phyloP scores from a whole-genome alignment of 331 rosid species.

The Acacia pycnantha region DNA sequence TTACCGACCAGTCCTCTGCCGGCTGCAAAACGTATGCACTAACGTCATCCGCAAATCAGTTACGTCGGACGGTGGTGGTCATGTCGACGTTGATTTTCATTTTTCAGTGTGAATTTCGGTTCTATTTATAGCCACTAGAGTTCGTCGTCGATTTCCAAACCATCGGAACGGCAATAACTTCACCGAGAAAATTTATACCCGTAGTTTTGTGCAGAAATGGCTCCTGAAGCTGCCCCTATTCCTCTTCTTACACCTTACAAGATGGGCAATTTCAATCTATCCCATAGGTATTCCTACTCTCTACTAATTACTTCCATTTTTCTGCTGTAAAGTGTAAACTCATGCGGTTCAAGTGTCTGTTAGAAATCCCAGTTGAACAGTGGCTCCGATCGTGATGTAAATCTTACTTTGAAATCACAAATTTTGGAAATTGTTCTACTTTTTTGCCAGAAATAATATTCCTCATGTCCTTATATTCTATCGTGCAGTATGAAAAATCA shows the following conservation, averaged over 20 bases:
- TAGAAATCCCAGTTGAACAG: not conserved
- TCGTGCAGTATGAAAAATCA: not conserved
- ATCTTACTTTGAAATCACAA: not conserved
- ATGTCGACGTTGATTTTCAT: no score
- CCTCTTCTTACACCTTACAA: conserved; percentile 4
- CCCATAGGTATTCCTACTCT: not conserved
- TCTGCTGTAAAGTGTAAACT: not conserved
- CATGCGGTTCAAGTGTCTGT: not conserved
- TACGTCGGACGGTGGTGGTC: no score
- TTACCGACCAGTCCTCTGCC: no score
- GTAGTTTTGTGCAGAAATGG: not conserved
- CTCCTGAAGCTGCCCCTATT: not conserved
- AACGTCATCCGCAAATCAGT: no score
- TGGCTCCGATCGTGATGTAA: not conserved
- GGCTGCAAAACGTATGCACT: no score
- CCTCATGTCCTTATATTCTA: not conserved
- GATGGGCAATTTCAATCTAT: conserved; percentile 3
- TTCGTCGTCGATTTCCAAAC: not conserved
- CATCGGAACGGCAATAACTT: not conserved
- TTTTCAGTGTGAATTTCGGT: no score
- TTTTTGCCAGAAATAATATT: not conserved
- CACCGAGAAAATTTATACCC: not conserved
- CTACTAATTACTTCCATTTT: not conserved
- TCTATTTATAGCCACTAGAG: not conserved
- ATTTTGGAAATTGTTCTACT: not conserved